Evolutionary conservation across 805 yeast genomes (phyloP).

Genomic region (Yarrowia sp.): DNA sequence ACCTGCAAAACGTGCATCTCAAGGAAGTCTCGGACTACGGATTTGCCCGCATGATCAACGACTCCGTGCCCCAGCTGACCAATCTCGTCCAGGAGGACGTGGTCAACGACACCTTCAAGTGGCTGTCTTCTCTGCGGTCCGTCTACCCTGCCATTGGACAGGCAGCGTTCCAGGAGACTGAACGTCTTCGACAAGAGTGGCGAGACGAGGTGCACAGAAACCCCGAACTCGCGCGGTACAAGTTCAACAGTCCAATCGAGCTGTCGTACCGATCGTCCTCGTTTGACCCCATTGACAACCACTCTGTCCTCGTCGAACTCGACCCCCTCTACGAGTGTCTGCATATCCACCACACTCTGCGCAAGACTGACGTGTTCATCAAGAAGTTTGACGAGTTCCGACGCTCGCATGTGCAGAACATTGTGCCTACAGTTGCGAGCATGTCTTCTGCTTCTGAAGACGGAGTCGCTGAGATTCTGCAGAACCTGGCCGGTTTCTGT

Average conservation of each 20-base stretch:
- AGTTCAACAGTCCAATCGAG: constrained; percentile 88
- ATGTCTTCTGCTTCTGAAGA: constrained; percentile 48
- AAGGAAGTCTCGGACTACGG: constrained; percentile 72
- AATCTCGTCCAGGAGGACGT: constrained; percentile 77
- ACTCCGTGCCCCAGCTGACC: constrained; percentile 78
- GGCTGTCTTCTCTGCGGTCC: constrained; percentile 57
- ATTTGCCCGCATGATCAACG: constrained; percentile 74
- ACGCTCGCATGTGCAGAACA: constrained; percentile 69
- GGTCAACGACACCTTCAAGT: constrained; percentile 59
- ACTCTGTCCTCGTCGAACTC: constrained; percentile 60
- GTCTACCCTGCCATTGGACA: constrained; percentile 61
- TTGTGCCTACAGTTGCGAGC: constrained; percentile 68
- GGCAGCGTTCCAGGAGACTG: constrained; percentile 61
- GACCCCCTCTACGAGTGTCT: constrained; percentile 83
- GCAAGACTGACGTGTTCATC: constrained; percentile 66
- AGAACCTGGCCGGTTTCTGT: constrained; percentile 75
- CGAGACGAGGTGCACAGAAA: constrained; percentile 55
- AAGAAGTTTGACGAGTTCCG: constrained; percentile 74
- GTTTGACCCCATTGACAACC: constrained; percentile 58
- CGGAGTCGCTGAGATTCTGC: constrained; percentile 41
- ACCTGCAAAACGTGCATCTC: constrained; percentile 69
- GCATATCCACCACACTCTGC: constrained; percentile 77
- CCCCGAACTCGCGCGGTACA: constrained; percentile 59
- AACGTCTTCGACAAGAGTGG: constrained; percentile 68
- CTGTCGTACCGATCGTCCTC: constrained; percentile 68